These are phyloP conservation scores for Fusarium torulosum DNA, from an alignment of 2,329 filamentous ascomycete genomes.

Conservation along the genomic window DNA sequence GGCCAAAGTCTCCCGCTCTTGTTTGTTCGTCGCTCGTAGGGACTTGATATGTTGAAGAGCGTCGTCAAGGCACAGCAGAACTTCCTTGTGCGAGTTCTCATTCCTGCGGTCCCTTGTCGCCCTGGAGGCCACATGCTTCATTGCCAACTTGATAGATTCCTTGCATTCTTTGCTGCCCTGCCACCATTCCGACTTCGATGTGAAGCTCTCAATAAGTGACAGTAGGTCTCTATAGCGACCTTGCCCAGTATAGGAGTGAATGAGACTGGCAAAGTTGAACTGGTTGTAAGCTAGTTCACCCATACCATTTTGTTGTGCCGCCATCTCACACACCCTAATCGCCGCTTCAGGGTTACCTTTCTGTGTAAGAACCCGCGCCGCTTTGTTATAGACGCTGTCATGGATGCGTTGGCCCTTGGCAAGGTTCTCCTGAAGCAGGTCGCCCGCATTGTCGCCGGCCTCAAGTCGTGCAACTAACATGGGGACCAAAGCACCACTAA, in stretches of 20 bases:
- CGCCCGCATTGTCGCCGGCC: slow-evolving; percentile 47
- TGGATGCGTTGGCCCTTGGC: slow-evolving; percentile 50
- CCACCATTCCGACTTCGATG: slow-evolving; percentile 52
- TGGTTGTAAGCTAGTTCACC: slow-evolving; percentile 54
- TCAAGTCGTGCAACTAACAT: slow-evolving; percentile 56
- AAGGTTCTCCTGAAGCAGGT: slow-evolving; percentile 48
- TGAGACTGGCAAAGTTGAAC: slow-evolving; percentile 55
- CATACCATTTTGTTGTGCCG: slow-evolving; percentile 54
- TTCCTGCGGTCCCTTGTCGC: slow-evolving; percentile 22
- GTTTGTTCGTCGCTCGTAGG: slow-evolving; percentile 32
- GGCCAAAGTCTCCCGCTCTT: slow-evolving; percentile 36
- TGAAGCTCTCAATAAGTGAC: slow-evolving; percentile 51
- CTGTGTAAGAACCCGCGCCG: slow-evolving; percentile 49
- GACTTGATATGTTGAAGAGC: slow-evolving; percentile 45
- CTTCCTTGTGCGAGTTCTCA: slow-evolving; percentile 42
- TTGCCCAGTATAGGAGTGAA: slow-evolving; percentile 52
- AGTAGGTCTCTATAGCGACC: slow-evolving; percentile 50
- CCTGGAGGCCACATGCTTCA: slow-evolving; percentile 52
- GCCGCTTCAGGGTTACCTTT: slow-evolving; percentile 50
- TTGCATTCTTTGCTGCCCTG: slow-evolving; percentile 55
- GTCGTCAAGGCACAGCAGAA: slow-evolving; percentile 38
- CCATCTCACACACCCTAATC: slow-evolving; percentile 52
- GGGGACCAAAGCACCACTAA: slow-evolving; percentile 56
- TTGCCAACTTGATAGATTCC: slow-evolving; percentile 55
- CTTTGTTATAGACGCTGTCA: slow-evolving; percentile 55